Evolutionary conservation across 768 basidiomycete species (phyloP), one percentile per base, ranked within the genome.

Genomic region (Punctularia strigosozonata): DNA sequence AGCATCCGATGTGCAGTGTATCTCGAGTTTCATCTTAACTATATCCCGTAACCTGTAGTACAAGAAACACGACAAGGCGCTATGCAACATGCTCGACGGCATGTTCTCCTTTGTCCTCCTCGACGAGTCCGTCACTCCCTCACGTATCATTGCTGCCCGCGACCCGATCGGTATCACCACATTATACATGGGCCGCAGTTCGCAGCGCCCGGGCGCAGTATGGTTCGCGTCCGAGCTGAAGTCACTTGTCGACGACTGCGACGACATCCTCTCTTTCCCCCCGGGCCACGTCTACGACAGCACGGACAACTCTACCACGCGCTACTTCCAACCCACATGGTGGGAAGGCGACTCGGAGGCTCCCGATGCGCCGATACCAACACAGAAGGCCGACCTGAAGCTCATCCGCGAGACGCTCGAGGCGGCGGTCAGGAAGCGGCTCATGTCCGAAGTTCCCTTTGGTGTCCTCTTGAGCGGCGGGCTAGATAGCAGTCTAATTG

Each of bases 381-480:
- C 73, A 34, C 68, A 62, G 23, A 47, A 71, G 5, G 73, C 69
- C 10, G 75, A 98, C 56, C 62, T 82, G 31, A 80, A 67, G 5
- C 59, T 72, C 18, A 59, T 99, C 23, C 75, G 92, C 30, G 77
- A 86, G 55, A 70, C 80, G 0, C 69, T 99, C 21, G 95, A 98
- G 61, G 80, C 72, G 22, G 88, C 95, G 12, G 95, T 99, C 36
- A 73, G 79, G 51, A 99, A 98, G 59, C 72, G 95, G 35, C 64
- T 99, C 15, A 99, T 99, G 95, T 85, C 84, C 22, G 95, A 99
- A 60, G 95, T 98, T 8, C 95, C 95, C 3, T 99, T 92, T 48
- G 95, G 95, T 42, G 95, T 99, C 13, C 71, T 99, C 30, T 73
- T 99, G 41, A 89, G 84, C 44, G 95, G 95, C 34, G 95, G 95